Evolutionary conservation across 768 basidiomycete species (phyloP).

Genomic region (Boletus edulis): DNA sequence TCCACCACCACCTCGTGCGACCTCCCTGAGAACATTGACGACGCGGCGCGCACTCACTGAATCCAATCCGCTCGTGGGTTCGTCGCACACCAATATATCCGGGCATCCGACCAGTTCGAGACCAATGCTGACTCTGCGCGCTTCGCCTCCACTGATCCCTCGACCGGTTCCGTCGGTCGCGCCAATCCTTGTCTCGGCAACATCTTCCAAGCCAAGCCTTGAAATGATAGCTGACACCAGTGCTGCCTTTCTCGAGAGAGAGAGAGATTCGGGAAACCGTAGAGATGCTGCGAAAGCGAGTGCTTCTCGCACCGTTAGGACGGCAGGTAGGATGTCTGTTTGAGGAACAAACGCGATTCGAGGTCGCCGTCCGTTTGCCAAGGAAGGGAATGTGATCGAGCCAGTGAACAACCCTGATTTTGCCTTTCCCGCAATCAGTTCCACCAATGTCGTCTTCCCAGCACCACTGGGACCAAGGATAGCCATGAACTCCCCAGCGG

Average conservation of each 20-base stretch:
- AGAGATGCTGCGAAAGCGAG: constrained; percentile 84
- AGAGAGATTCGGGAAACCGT: constrained; percentile 73
- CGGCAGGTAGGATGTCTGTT: constrained; percentile 77
- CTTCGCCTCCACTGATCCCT: constrained; percentile 91
- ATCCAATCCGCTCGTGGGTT: constrained; percentile 82
- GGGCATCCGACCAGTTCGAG: constrained; percentile 84
- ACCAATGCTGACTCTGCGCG: constrained; percentile 87
- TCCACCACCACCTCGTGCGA: constrained; percentile 51
- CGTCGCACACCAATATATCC: constrained; percentile 83
- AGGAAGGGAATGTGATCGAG: constrained; percentile 52
- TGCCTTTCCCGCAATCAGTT: constrained; percentile 80
- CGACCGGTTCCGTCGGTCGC: constrained; percentile 64
- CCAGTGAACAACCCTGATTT: constrained; percentile 75
- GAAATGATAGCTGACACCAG: constrained; percentile 70
- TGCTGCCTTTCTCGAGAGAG: constrained; percentile 63
- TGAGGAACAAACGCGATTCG: constrained; percentile 86
- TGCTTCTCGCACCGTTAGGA: constrained; percentile 78
- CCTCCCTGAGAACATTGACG: constrained; percentile 69
- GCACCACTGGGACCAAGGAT: constrained; percentile 92
- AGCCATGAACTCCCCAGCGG: constrained; percentile 84
- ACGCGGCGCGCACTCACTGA: constrained; percentile 84
- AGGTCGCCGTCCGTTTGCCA: constrained; percentile 35
- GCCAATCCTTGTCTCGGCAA: constrained; percentile 70
- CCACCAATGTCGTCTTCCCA: constrained; percentile 89
- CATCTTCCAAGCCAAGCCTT: constrained; percentile 70